phyloP scores from a whole-genome alignment of 768 basidiomycete genomes.

The Inosperma sp. region DNA sequence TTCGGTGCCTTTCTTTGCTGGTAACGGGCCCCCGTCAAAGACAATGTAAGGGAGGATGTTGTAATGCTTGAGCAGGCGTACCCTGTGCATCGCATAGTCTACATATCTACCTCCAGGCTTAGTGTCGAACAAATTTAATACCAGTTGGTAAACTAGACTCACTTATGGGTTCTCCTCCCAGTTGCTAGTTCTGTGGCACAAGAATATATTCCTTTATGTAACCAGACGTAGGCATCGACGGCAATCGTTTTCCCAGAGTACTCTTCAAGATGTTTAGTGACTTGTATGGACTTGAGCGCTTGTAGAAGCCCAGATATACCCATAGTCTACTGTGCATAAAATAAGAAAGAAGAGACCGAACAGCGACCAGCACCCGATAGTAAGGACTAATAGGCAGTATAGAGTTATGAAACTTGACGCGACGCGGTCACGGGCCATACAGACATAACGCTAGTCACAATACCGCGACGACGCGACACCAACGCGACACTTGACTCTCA shows the following conservation, averaged over 20 bases:
- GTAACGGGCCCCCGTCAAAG: conserved; percentile 93
- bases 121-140: neutral
- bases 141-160: conserved; percentile 30
- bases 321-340: conserved; percentile 43
- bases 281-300: conserved; percentile 86
- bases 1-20: conserved; percentile 91
- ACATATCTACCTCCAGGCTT: conserved; percentile 63
- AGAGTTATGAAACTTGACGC: too few relatives aligned
- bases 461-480: neutral
- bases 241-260: conserved; percentile 82
- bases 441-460: neutral
- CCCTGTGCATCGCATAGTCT: conserved; percentile 90
- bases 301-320: conserved; percentile 90
- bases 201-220: conserved; percentile 82
- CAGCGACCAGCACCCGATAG: too few relatives aligned
- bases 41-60: conserved; percentile 87
- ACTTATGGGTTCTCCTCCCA: conserved; percentile 81
- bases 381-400: too few relatives aligned
- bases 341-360: conserved; percentile 21
- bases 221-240: conserved; percentile 94
- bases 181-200: conserved; percentile 90
- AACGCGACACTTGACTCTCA: neutral
- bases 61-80: conserved; percentile 80
- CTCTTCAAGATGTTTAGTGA: conserved; percentile 70
- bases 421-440: neutral